Evolutionary conservation across 345 rosid genomes (phyloP), one percentile per base, ranked within the genome.

Genomic region (Citrus sp.): DNA sequence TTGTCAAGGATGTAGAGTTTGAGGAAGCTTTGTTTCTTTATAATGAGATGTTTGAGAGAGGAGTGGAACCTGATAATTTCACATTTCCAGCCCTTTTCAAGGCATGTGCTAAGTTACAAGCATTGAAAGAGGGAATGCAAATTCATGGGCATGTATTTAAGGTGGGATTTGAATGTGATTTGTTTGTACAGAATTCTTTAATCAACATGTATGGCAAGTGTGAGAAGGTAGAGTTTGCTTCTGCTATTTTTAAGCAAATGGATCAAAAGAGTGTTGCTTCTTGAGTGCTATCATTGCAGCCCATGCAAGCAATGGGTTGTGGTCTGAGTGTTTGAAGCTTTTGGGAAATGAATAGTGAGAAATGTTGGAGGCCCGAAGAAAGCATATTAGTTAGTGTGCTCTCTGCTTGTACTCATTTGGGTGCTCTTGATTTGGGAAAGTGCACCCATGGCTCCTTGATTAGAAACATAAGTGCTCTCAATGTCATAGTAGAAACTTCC

Each of bases 401-500:
- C 35, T 86, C 88, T 6, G 86, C 84, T 69, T 88, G 92, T 72
- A 82, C 86, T 62, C 84, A 86, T 70, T 59, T 88, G 77, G 86
- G 87, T 38, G 83, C 82, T 34, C 82, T 88, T 77, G 81, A 79
- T 62, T 75, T 82, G 77, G 90, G 89, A 61, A 87, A 75, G 68
- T 87, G 80, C 63, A 81, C 77, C 0, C 92, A 87, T 67, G 84
- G 81, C 28, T 81, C 76, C 24, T 80, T 87, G 54, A 69, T 88
- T 40, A 80, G 88, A 77, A 82, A 79, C 80, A 69, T 73, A 7
- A 56, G 72, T 70, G 74, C 81, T 68, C 79, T 87, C 79, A 82
- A 87, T 73, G 88, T 85, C 22, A 73, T 84, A 3, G 88, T 88
- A 8, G 87, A 87, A 75, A 88, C 88, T 72, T 86, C 92, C 73